Conservation (phyloP, 2,329 filamentous ascomycete genomes). For the Plectosphaerella sp. region DNA sequence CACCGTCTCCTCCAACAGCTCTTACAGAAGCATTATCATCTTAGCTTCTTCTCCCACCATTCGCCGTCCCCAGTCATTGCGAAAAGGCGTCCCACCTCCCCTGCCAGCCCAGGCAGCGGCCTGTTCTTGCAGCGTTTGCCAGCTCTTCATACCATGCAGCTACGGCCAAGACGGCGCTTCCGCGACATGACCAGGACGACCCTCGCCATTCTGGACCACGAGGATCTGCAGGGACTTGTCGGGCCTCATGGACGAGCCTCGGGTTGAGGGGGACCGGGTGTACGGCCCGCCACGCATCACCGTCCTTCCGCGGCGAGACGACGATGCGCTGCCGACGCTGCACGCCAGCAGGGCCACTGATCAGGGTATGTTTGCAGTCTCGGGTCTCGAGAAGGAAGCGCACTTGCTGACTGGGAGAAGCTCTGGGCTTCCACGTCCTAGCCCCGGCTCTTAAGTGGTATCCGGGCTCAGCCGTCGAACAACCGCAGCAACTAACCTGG, state of each 20-base stretch:
- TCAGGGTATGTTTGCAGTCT: slow-evolving; percentile 4
- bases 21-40: too few relatives aligned
- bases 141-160: slow-evolving; percentile 4
- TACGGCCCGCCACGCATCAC: slow-evolving; percentile 13
- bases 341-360: slow-evolving; percentile 8
- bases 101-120: too few relatives aligned
- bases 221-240: neutral
- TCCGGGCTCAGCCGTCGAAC: slow-evolving; percentile 1
- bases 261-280: slow-evolving; percentile 10
- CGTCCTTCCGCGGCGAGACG: slow-evolving; percentile 8
- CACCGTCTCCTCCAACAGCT: too few relatives aligned
- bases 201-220: neutral
- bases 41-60: too few relatives aligned
- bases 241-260: slow-evolving; percentile 10
- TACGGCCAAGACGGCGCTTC: slow-evolving; percentile 2
- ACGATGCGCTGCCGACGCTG: slow-evolving; percentile 9
- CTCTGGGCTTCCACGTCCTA: slow-evolving; percentile 5
- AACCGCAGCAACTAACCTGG: slow-evolving; percentile 5
- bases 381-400: neutral
- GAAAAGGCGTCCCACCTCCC: too few relatives aligned
- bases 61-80: too few relatives aligned
- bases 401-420: neutral
- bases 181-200: slow-evolving; percentile 10
- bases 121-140: too few relatives aligned
- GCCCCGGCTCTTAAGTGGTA: slow-evolving; percentile 5